These are phyloP conservation scores for Bruguiera sexangula DNA, from an alignment of 345 rosid genomes.

Conservation along the genomic window DNA sequence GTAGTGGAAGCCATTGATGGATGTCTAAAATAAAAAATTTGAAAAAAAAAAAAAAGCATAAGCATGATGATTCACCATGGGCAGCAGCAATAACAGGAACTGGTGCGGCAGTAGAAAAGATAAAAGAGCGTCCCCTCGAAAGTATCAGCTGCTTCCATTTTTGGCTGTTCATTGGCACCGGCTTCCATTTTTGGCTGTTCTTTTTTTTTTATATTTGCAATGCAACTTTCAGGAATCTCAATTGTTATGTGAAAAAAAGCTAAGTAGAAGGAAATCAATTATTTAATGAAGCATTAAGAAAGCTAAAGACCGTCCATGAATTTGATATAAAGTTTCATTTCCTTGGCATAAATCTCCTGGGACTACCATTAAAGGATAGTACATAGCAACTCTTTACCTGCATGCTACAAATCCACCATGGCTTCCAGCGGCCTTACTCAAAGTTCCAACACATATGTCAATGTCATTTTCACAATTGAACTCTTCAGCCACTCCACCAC, in stretches of 20 bases:
- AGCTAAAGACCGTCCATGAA: neutral
- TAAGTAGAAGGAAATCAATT: neutral
- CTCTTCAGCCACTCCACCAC: slow-evolving; percentile 90
- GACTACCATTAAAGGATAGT: neutral
- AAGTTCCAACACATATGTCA: slow-evolving; percentile 84
- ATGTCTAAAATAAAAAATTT: neutral
- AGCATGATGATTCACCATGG: slow-evolving; percentile 43
- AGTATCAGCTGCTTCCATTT: slow-evolving; percentile 87
- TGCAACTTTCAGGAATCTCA: neutral
- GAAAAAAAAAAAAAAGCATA: neutral
- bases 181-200: slow-evolving; percentile 58
- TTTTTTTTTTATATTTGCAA: neutral
- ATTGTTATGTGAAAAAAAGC: neutral
- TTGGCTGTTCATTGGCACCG: slow-evolving; percentile 48
- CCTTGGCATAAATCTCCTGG: neutral
- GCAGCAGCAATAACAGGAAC: slow-evolving; percentile 87
- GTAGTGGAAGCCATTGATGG: neutral
- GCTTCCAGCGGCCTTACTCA: slow-evolving; percentile 98
- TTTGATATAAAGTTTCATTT: neutral
- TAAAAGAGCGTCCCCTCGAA: slow-evolving; percentile 87
- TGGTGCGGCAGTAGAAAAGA: slow-evolving; percentile 81
- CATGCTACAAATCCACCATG: slow-evolving; percentile 96
- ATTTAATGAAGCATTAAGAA: neutral
- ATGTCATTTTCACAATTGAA: slow-evolving; percentile 76
- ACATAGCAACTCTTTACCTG: slow-evolving; percentile 46